These are phyloP conservation scores for Xanthoconium separans DNA, from an alignment of 1,284 basidiomycete species.

Conservation along the genomic window DNA sequence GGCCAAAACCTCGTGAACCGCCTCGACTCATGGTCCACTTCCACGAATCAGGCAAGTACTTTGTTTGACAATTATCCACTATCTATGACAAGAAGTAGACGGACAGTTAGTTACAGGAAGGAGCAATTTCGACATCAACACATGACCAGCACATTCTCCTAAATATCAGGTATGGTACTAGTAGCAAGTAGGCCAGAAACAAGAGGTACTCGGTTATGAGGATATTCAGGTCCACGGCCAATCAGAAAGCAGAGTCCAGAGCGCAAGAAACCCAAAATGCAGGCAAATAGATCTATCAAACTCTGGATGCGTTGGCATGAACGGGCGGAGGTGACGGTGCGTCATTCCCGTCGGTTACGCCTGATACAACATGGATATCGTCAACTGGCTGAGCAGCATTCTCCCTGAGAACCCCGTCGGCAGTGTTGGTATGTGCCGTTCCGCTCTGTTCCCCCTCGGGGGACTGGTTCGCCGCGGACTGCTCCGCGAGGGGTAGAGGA, in stretches of 20 bases:
- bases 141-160: too few species aligned
- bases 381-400: neutral
- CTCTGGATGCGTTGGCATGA: neutral
- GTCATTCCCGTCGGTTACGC: neutral
- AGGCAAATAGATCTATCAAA: slow-evolving; percentile 3
- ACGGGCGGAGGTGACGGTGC: neutral
- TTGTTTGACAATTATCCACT: neutral
- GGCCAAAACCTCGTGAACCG: too few species aligned
- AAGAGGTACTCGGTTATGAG: neutral
- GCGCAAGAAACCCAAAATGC: neutral
- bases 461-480: neutral
- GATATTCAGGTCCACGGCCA: neutral
- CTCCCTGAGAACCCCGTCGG: neutral
- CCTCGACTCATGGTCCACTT: too few species aligned
- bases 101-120: neutral
- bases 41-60: too few species aligned
- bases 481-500: neutral
- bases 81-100: neutral
- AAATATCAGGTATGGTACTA: neutral
- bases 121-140: neutral
- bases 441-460: slow-evolving; percentile 6
- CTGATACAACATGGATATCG: neutral
- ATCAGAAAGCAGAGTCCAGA: neutral
- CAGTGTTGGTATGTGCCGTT: neutral
- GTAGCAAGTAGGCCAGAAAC: neutral